Percentiles rank a stretch among this genome's conserved stretches.
Conservation (phyloP, 805 yeast genomes). For the Crinitomyces ghanaensis region DNA sequence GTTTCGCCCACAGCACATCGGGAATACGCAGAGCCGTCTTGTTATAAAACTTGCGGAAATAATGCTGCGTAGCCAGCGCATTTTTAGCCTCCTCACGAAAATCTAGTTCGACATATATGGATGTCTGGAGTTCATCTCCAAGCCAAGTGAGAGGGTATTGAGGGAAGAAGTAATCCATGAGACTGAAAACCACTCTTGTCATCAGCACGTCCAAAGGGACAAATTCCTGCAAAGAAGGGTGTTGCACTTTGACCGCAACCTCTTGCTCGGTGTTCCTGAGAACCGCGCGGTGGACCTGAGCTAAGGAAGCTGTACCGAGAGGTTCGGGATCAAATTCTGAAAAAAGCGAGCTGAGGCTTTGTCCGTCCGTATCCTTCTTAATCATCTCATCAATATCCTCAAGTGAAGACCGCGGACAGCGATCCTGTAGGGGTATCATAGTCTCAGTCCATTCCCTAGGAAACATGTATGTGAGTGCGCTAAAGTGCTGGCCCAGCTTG, state of each 20-base stretch:
- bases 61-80: constrained; percentile 55
- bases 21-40: constrained; percentile 78
- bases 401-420: constrained; percentile 70
- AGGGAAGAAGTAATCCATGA: constrained; percentile 74
- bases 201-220: constrained; percentile 82
- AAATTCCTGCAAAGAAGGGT: constrained; percentile 74
- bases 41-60: constrained; percentile 45
- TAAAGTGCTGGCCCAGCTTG: constrained; percentile 87
- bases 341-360: constrained; percentile 43
- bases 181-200: constrained; percentile 62
- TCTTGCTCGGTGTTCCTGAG: constrained; percentile 46
- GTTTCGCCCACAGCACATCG: constrained; percentile 48
- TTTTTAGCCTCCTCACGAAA: constrained; percentile 79
- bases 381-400: constrained; percentile 64
- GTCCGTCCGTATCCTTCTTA: constrained; percentile 47
- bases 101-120: constrained; percentile 85
- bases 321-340: constrained; percentile 58
- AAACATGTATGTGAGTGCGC: constrained; percentile 81
- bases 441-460: constrained; percentile 94
- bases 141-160: constrained; percentile 91
- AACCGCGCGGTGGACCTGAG: constrained; percentile 83
- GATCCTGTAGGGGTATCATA: constrained; percentile 85
- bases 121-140: constrained; percentile 81
- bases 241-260: constrained; percentile 94
- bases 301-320: constrained; percentile 90